Evolutionary conservation across 1,284 basidiomycete species (phyloP).

Genomic region (Ustilago xerochloae): DNA sequence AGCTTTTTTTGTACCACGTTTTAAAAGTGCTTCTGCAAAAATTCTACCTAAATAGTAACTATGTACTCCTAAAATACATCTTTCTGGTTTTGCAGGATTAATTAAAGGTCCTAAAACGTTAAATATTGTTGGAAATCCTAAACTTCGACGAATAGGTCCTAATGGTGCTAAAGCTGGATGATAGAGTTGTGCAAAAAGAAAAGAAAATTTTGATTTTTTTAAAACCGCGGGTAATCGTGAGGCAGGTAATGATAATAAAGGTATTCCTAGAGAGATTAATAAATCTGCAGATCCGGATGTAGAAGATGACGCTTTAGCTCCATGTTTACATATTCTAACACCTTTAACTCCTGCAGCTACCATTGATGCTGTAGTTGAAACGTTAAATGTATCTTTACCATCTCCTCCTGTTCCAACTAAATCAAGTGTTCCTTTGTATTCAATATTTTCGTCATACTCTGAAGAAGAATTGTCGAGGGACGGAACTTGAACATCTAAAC

Average conservation of each 20-base stretch:
- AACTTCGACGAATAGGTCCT: constrained; percentile 83
- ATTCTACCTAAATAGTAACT: constrained; percentile 83
- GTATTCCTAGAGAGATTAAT: constrained; percentile 84
- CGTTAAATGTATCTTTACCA: constrained; percentile 96
- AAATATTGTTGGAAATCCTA: constrained; percentile 97
- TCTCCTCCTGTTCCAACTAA: constrained; percentile 87
- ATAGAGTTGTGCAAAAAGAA: constrained; percentile 93
- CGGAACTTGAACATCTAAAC: constrained; percentile 42
- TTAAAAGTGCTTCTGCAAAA: constrained; percentile 80
- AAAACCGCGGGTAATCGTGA: constrained; percentile 68
- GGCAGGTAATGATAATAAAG: constrained; percentile 76
- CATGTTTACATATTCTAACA: constrained; percentile 94
- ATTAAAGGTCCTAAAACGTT: constrained; percentile 94
- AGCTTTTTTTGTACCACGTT: constrained; percentile 78
- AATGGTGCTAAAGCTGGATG: constrained; percentile 87
- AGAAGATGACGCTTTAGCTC: constrained; percentile 91
- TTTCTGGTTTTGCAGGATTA: constrained; percentile 87
- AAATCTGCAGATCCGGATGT: constrained; percentile 94
- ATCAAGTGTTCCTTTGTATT: constrained; percentile 61
- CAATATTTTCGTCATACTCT: constrained; percentile 1
- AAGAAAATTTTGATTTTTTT: constrained; percentile 77
- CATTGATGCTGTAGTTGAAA: constrained; percentile 92
- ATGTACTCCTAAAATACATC: constrained; percentile 87
- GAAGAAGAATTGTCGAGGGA: constrained; percentile 9
- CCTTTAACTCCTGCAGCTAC: constrained; percentile 91